Percentiles rank a stretch among this genome's conserved stretches.
Conservation (phyloP, 768 basidiomycete species). For the Kwoniella europaea region DNA sequence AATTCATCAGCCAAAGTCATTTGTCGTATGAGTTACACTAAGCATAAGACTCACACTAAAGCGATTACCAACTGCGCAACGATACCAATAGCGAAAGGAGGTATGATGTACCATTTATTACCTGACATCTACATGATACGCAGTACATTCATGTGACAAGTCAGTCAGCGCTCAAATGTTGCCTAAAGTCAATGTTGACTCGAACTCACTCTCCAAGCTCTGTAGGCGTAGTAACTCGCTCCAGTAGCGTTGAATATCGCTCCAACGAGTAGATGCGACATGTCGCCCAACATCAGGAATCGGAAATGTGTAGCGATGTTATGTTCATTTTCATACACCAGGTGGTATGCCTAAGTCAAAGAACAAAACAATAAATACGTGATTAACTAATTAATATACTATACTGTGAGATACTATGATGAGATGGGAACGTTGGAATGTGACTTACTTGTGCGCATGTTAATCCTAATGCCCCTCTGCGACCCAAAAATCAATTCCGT, state of each 20-base stretch:
- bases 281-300: conserved; percentile 16
- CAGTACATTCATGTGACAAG: background rate
- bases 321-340: conserved; percentile 11
- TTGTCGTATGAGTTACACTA: background rate
- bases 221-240: conserved; percentile 12
- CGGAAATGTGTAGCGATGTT: conserved; percentile 13
- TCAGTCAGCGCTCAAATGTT: no score
- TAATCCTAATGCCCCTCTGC: conserved; percentile 6
- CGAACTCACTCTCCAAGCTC: conserved; percentile 9
- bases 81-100: conserved; percentile 14
- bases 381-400: no score
- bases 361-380: background rate
- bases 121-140: conserved; percentile 6
- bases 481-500: background rate
- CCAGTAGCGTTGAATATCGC: conserved; percentile 14
- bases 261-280: conserved; percentile 15
- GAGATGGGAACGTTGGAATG: no score
- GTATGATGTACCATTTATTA: conserved; percentile 17
- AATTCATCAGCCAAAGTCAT: background rate
- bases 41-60: conserved; percentile 6
- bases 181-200: no score
- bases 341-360: conserved; percentile 12
- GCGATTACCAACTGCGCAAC: conserved; percentile 7
- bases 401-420: background rate
- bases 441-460: conserved; percentile 14